These are phyloP conservation scores for Aegilops bicornis DNA, from an alignment of 176 grass and related monocot genomes.

Conservation along the genomic window DNA sequence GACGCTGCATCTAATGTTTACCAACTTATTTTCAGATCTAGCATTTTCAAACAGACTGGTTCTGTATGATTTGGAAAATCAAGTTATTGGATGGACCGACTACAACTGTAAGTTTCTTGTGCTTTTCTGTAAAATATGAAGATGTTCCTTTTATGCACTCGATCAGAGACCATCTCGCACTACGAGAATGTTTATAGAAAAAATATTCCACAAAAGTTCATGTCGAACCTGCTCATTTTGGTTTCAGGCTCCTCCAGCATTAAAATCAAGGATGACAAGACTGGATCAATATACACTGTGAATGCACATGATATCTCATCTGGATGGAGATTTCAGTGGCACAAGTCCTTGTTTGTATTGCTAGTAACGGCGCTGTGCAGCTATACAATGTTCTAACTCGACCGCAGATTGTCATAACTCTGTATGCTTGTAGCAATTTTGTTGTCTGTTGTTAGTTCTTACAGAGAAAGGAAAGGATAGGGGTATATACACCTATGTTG, in stretches of 20 bases:
- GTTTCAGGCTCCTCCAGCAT: slow-evolving; percentile 92
- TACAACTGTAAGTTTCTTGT: slow-evolving; percentile 85
- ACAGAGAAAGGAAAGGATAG: background rate
- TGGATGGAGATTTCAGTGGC: slow-evolving; percentile 53
- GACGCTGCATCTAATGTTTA: slow-evolving; percentile 15
- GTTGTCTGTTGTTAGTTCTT: slow-evolving; percentile 16
- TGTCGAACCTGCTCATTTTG: background rate
- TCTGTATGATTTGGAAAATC: slow-evolving; percentile 92
- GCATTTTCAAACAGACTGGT: slow-evolving; percentile 92
- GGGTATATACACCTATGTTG: background rate
- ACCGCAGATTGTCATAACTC: background rate
- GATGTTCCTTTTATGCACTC: background rate
- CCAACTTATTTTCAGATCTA: slow-evolving; percentile 60
- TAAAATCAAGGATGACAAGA: slow-evolving; percentile 74
- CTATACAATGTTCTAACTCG: slow-evolving; percentile 30
- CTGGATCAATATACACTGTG: slow-evolving; percentile 49
- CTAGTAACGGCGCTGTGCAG: slow-evolving; percentile 36
- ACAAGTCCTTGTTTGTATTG: slow-evolving; percentile 38
- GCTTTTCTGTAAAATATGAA: background rate
- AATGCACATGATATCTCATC: slow-evolving; percentile 57
- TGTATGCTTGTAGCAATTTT: slow-evolving; percentile 15
- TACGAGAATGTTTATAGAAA: background rate
- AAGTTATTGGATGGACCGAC: slow-evolving; percentile 82
- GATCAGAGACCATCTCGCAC: background rate
- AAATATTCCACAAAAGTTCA: background rate